Percentiles rank a stretch among this genome's conserved stretches.
phyloP scores from a whole-genome alignment of 1,284 basidiomycete genomes.

The Tetrapyrgos nigripes region DNA sequence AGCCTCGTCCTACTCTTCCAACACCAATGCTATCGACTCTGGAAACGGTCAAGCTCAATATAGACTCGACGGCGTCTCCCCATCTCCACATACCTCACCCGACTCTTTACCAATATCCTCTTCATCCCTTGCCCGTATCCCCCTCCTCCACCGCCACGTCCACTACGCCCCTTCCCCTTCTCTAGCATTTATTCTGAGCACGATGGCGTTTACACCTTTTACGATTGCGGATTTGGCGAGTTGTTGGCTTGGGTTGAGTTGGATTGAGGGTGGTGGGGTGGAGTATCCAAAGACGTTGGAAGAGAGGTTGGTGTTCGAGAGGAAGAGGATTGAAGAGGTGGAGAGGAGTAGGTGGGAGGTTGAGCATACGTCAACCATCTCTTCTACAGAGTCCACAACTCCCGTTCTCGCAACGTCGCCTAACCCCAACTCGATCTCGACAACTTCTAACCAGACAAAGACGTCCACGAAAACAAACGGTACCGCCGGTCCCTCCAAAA shows the following conservation, averaged over 20 bases:
- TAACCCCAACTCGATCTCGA: too few relatives aligned
- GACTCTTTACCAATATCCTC: constrained; percentile 14
- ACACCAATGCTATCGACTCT: too few relatives aligned
- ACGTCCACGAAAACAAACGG: too few relatives aligned
- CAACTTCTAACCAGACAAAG: too few relatives aligned
- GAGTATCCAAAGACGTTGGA: constrained; percentile 4
- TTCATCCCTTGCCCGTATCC: constrained; percentile 43
- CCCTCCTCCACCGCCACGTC: constrained; percentile 47
- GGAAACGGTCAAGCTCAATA: too few relatives aligned
- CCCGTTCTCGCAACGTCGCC: too few relatives aligned
- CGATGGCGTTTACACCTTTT: constrained; percentile 13
- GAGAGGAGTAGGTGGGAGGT: not conserved
- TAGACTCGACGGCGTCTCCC: too few relatives aligned
- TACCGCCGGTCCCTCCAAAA: too few relatives aligned
- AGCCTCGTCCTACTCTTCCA: too few relatives aligned
- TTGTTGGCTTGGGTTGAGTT: constrained; percentile 15
- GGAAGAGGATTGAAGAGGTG: constrained; percentile 5
- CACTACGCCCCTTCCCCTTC: constrained; percentile 50
- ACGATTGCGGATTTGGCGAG: constrained; percentile 11
- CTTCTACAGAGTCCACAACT: too few relatives aligned
- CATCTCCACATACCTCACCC: too few relatives aligned
- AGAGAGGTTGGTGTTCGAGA: constrained; percentile 12
- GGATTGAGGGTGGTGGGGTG: constrained; percentile 5
- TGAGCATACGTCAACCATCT: too few relatives aligned
- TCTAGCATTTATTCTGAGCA: constrained; percentile 47